Base-by-base conservation (phyloP, 768 basidiomycete genomes). In the Termitomyces sp. region DNA sequence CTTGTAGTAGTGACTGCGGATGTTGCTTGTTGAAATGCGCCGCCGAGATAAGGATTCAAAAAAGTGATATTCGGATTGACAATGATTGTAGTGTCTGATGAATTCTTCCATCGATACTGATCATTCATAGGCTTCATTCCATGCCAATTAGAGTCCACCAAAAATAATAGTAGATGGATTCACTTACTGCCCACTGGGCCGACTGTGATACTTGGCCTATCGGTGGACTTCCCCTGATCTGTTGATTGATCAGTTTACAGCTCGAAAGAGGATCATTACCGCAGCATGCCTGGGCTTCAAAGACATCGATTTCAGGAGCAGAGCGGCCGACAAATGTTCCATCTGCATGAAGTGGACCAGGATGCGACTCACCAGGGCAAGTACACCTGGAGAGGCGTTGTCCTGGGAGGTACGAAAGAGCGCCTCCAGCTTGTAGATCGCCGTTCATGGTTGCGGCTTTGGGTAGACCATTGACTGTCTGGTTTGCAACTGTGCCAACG, bases 291-390 rank as follows among this genome's bases (percentile, higher is more conserved):
- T 87, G 85, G 7, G 93, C 89, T 75, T 95, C 94, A 67, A 95
- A 86, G 94, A 59, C 77, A 77, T 96, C 94, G 44, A 96, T 94
- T 72, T 96, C 94, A 1, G 93, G 93, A 4, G 93, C 90, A 31
- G 87, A 70, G 51, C 94, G 83, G 12, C 93, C 94, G 24, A 89
- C 84, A 66, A 84, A 95, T 2, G 86, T 79, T 33, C 93, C 93
- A 63, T 96, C 90, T 0, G 74, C 59, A 59, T 87, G 86, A 50
- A 84, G 71, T 24, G 95, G 95, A 9, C 95, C 95, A 4, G 95
- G 95, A 72, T 97, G 95, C 8, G 85, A 77, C 72, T 95, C 90
- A 27, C 86, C 86, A 13, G 78, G 72, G 68, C 96, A 98, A 2
- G 96, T 98, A 71, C 96, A 98, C 48, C 89, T 78, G 6, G 91